Percentiles rank a stretch among this genome's conserved stretches.
Evolutionary conservation across 371 early-diverging fungal species (phyloP).

Genomic region (Syncephalastrum sp.): DNA sequence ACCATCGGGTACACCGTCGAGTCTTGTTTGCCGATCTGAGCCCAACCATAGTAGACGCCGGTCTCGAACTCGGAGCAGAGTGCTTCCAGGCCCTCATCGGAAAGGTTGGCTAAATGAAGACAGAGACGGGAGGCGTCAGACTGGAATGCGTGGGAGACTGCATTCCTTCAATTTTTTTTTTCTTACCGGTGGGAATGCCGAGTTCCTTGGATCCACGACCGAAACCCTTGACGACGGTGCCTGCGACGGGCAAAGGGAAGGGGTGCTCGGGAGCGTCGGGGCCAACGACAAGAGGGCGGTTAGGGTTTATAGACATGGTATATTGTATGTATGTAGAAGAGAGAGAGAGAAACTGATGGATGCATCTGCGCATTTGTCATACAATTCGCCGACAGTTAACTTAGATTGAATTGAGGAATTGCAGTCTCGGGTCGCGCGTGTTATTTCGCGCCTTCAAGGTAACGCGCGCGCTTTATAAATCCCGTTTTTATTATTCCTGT

Average conservation of each 20-base stretch:
- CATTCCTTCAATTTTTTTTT: not conserved
- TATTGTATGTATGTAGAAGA: slow-evolving; percentile 2
- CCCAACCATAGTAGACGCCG: slow-evolving; percentile 97
- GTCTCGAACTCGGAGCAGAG: slow-evolving; percentile 66
- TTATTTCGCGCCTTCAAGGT: too few relatives aligned
- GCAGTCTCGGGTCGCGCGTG: too few relatives aligned
- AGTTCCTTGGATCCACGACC: slow-evolving; percentile 95
- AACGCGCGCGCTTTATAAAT: too few relatives aligned
- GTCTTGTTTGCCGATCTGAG: slow-evolving; percentile 58
- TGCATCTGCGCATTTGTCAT: too few relatives aligned
- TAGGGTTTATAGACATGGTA: slow-evolving; percentile 32
- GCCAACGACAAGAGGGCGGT: slow-evolving; percentile 61
- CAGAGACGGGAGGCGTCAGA: not conserved
- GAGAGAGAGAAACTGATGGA: slow-evolving; percentile 1
- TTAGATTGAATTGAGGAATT: too few relatives aligned
- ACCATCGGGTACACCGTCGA: slow-evolving; percentile 88
- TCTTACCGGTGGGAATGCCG: slow-evolving; percentile 94
- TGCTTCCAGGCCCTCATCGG: slow-evolving; percentile 71
- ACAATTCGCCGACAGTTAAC: too few relatives aligned
- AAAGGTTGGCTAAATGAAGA: slow-evolving; percentile 77
- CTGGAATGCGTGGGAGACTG: not conserved
- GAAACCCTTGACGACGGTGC: slow-evolving; percentile 87
- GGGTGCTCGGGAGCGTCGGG: slow-evolving; percentile 55
- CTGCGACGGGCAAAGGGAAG: slow-evolving; percentile 73
- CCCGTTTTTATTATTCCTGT: too few relatives aligned